phyloP scores from a whole-genome alignment of 371 early-diverging fungal genomes.

The Mortierella polycephala region DNA sequence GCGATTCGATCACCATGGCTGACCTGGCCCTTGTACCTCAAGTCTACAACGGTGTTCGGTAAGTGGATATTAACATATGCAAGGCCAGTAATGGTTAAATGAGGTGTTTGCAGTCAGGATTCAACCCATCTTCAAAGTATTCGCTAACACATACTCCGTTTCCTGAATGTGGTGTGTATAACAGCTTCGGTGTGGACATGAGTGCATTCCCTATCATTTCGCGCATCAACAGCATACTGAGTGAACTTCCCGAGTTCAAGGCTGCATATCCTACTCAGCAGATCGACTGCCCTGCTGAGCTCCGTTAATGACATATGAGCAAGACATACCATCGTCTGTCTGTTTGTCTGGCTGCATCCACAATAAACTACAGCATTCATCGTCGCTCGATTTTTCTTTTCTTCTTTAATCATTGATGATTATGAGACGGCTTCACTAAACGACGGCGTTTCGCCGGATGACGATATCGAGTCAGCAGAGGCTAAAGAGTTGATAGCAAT shows the following conservation, averaged over 20 bases:
- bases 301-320: conserved; percentile 16
- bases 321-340: background rate
- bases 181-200: conserved; percentile 80
- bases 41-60: conserved; percentile 81
- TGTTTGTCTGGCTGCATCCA: background rate
- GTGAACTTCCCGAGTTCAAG: conserved; percentile 74
- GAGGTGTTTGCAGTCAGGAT: background rate
- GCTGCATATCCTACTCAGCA: conserved; percentile 78
- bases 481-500: background rate
- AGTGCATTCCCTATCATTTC: conserved; percentile 72
- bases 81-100: too few species aligned
- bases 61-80: conserved; percentile 2
- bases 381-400: background rate
- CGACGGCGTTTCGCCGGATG: background rate
- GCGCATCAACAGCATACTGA: conserved; percentile 64
- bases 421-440: background rate
- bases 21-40: conserved; percentile 88
- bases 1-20: conserved; percentile 86
- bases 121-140: background rate
- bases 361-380: background rate
- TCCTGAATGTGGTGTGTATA: background rate
- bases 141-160: background rate
- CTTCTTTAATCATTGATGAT: background rate
- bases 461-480: conserved; percentile 3
- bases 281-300: conserved; percentile 75